These are phyloP conservation scores for Trametes hirsuta DNA, from an alignment of 1,284 basidiomycete genomes.

Conservation along the genomic window DNA sequence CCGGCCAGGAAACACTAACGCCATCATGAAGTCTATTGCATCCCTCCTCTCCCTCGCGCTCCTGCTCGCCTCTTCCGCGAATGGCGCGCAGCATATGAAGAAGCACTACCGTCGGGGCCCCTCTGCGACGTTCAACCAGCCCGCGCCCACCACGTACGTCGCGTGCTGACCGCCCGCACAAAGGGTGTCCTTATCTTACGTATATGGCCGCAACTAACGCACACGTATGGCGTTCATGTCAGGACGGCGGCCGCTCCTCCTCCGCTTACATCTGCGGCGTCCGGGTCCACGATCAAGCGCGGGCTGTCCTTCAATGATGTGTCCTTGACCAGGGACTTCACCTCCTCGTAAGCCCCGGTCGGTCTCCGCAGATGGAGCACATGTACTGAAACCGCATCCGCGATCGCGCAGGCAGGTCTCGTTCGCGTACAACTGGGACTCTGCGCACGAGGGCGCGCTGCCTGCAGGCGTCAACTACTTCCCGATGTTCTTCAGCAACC, in stretches of 20 bases:
- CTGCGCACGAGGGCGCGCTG: slow-evolving; percentile 25
- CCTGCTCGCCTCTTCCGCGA: slow-evolving; percentile 28
- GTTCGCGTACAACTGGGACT: slow-evolving; percentile 37
- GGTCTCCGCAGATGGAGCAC: no score
- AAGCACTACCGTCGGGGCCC: slow-evolving; percentile 26
- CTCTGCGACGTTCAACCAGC: slow-evolving; percentile 21
- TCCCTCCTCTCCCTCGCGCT: slow-evolving; percentile 32
- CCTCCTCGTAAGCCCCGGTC: slow-evolving; percentile 23
- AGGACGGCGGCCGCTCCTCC: slow-evolving; percentile 3
- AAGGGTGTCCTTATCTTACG: no score
- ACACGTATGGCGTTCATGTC: neutral
- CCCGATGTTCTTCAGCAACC: slow-evolving; percentile 36
- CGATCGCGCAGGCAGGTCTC: slow-evolving; percentile 19
- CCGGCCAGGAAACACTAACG: slow-evolving; percentile 15
- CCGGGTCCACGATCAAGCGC: slow-evolving; percentile 27
- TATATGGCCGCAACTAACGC: neutral
- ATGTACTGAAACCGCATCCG: neutral
- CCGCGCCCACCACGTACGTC: slow-evolving; percentile 14
- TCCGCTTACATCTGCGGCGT: neutral
- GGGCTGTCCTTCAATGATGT: slow-evolving; percentile 37
- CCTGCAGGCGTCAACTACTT: slow-evolving; percentile 28
- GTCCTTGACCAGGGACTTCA: slow-evolving; percentile 28
- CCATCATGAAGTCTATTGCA: slow-evolving; percentile 33
- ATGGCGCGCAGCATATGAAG: slow-evolving; percentile 28
- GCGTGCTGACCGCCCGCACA: neutral